phyloP scores from a whole-genome alignment of 768 basidiomycete species.

The Suillus ampliporus region DNA sequence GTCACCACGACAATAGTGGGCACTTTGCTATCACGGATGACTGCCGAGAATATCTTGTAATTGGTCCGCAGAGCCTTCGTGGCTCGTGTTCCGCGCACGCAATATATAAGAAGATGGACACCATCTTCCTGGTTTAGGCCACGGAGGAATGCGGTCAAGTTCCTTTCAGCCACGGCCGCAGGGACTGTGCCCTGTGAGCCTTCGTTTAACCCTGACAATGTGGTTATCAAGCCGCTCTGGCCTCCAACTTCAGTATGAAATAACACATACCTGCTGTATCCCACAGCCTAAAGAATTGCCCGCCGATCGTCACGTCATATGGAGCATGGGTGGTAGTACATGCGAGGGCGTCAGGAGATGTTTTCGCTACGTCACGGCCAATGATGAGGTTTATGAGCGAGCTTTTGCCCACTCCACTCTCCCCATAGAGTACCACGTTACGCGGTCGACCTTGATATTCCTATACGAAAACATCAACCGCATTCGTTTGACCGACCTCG shows the following conservation, averaged over 20 bases:
- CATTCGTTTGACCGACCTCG: background rate
- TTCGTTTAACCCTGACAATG: conserved; percentile 29
- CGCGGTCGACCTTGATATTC: conserved; percentile 11
- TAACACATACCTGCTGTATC: conserved; percentile 42
- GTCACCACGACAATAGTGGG: conserved; percentile 23
- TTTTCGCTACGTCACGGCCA: conserved; percentile 28
- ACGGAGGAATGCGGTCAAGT: conserved; percentile 24
- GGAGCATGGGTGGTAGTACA: conserved; percentile 36
- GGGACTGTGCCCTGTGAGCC: conserved; percentile 10
- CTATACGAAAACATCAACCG: background rate
- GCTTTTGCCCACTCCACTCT: conserved; percentile 44
- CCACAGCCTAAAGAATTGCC: conserved; percentile 30
- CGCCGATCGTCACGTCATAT: conserved; percentile 31
- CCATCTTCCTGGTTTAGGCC: conserved; percentile 34
- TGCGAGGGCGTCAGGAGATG: conserved; percentile 37
- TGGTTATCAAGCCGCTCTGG: conserved; percentile 30
- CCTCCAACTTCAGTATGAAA: conserved; percentile 23
- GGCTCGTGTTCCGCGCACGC: conserved; percentile 32
- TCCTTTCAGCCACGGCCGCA: conserved; percentile 11
- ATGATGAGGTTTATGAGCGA: conserved; percentile 48
- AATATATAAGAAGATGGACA: conserved; percentile 36
- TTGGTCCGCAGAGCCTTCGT: conserved; percentile 32
- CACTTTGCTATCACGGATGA: conserved; percentile 32
- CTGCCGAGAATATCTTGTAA: conserved; percentile 32
- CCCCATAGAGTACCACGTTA: conserved; percentile 45